Evolutionary conservation across 441 rosid species (phyloP), one percentile per base, ranked within the genome.

Genomic region (Geranium incanum): DNA sequence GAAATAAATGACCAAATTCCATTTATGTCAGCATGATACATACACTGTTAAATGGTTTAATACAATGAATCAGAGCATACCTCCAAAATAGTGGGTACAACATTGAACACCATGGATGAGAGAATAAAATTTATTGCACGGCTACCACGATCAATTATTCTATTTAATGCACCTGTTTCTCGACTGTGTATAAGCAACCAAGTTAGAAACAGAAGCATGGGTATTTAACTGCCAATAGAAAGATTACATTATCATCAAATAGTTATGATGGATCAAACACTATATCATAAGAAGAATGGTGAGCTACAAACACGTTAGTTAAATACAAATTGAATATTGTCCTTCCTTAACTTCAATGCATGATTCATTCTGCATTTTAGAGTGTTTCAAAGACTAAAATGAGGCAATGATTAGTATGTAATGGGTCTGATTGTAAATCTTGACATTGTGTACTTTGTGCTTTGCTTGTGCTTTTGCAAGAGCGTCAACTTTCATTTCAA

Each of bases 81-180:
- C 98, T 94, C 97, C 72, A 94, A 74, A 70, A 92, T 70, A n/a
- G 97, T 92, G 21, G 99, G 97, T 19, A 87, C 92, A 69, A 90
- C 84, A 79, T 90, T 94, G 91, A 92, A 89, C 69, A 94, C 89
- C 94, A 87, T 85, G 67, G 99, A 79, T 0, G 97, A 89, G 71
- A 95, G 91, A 38, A 95, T 88, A 59, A 91, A 89, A 80, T 90
- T 95, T 33, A 95, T 88, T 7, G 90, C 99, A 3, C 94, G 87
- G 84, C 97, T 90, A 71, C 99, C 97, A 67, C 93, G 96, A 75
- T 95, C 99, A 18, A 92, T 92, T 69, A 85, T 84, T 82, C 97
- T 85, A 78, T 80, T 90, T 75, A 95, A 75, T 19, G 89, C 99
- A 36, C 99, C 96, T 11, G 97, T 92, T 84, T 95, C 95, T 77